These are phyloP conservation scores for Penicillium lividum DNA, from an alignment of 495 filamentous ascomycete species.

Conservation along the genomic window DNA sequence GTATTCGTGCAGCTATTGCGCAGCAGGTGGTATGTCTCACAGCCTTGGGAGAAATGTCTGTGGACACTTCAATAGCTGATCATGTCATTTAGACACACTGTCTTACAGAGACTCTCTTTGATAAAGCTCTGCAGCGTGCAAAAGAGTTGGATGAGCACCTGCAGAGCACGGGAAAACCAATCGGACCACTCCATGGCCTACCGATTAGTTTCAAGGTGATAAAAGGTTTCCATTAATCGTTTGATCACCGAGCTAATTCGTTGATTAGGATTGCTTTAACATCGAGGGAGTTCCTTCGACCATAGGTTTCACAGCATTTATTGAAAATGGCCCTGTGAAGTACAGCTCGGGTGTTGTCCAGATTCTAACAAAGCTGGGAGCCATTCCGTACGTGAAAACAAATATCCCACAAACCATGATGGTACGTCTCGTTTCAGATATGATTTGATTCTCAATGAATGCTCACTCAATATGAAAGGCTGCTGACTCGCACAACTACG, in stretches of 20 bases:
- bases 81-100: conserved; percentile 44
- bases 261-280: conserved; percentile 25
- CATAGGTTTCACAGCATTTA: conserved; percentile 23
- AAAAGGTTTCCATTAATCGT: too few species aligned
- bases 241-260: neutral
- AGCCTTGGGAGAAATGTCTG: neutral
- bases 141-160: conserved; percentile 40
- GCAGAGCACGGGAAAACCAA: conserved; percentile 32
- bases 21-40: conserved; percentile 46
- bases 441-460: neutral
- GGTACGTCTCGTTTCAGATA: neutral
- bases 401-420: conserved; percentile 50
- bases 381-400: conserved; percentile 63
- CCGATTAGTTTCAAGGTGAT: conserved; percentile 61
- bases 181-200: conserved; percentile 64
- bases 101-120: conserved; percentile 61
- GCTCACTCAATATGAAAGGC: conserved; percentile 8
- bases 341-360: conserved; percentile 25
- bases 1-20: conserved; percentile 55
- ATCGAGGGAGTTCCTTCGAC: conserved; percentile 21
- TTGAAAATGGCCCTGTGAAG: conserved; percentile 19
- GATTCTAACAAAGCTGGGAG: conserved; percentile 33
- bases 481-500: conserved; percentile 30
- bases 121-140: conserved; percentile 36
- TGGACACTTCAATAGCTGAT: neutral